Evolutionary conservation across 192 early-diverging fungal genomes (phyloP), one percentile per base, ranked within the genome.

Genomic region (Backusella macrospora): DNA sequence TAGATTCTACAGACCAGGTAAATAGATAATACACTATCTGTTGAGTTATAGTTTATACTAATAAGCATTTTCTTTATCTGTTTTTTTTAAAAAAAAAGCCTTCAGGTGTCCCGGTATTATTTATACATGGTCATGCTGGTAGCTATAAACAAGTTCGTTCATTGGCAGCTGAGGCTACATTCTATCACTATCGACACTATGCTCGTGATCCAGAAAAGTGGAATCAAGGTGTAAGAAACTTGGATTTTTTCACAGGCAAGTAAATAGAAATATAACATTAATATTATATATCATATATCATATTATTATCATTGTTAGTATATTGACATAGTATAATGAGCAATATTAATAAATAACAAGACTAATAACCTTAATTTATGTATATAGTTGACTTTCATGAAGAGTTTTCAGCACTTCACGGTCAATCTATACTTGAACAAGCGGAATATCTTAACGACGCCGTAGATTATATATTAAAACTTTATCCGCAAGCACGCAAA

Each of bases 41-140:
- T 73, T 48, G 6, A 34, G 6, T 52, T 15, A 21, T 66, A 77
- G 10, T 42, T 40, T 16, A 38, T 42, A 52, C 45, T 42, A 38
- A 26, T 23, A 59, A 7, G 49, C 23, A 68, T 44, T 38, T 64
- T 44, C 10, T 10, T 55, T 15, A 40, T 55, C 6, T 64, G 75
- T 42, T 71, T 38, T 42, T 21, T 18, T 13, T 70, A 59, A 43
- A 6, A 43, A 43, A 59, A 59, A 59, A 85, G 80, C 89, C 90
- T 26, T 85, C 78, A 18, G 91, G 94, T 43, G 85, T 95, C 29
- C 98, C 98, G 2, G 89, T 94, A 0, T 84, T 99, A 13, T 99
- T 99, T 83, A 90, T 99, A 43, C 97, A 95, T 3, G 97, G 97
- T 0, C 94, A 98, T 72, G 95, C 96, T 29, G 97, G 97, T 16